Evolutionary conservation across 441 rosid genomes (phyloP).

Genomic region (Viola pubescens): DNA sequence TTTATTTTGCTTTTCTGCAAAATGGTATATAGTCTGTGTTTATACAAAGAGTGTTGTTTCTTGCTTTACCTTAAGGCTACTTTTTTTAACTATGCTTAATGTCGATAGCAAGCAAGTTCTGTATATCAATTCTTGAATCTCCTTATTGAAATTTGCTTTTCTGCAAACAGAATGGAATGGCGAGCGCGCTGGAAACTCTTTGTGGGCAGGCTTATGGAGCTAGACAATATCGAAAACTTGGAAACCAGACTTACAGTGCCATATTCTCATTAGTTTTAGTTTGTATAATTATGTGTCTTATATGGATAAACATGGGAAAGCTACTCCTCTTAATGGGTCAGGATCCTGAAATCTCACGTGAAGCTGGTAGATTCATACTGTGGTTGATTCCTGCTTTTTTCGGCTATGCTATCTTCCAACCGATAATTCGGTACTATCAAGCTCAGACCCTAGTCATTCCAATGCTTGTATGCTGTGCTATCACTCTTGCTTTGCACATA

Average conservation of each 20-base stretch:
- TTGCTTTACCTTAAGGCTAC: no score
- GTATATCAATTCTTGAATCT: no score
- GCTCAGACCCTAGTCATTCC: slow-evolving; percentile 60
- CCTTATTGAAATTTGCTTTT: no score
- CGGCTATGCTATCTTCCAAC: slow-evolving; percentile 53
- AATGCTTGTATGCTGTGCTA: slow-evolving; percentile 44
- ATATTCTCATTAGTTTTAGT: slow-evolving; percentile 39
- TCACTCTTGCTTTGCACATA: slow-evolving; percentile 43
- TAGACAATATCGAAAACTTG: slow-evolving; percentile 45
- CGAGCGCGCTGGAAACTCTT: slow-evolving; percentile 31
- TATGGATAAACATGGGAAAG: slow-evolving; percentile 60
- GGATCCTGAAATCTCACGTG: slow-evolving; percentile 52
- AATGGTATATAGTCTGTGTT: no score
- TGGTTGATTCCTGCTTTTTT: slow-evolving; percentile 66
- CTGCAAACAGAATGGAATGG: no score
- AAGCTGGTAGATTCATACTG: slow-evolving; percentile 50
- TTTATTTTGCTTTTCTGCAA: no score
- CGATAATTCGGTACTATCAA: slow-evolving; percentile 50
- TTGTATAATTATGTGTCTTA: slow-evolving; percentile 40
- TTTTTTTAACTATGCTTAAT: no score
- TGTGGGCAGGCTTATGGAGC: slow-evolving; percentile 89
- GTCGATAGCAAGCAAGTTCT: no score
- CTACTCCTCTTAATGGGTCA: slow-evolving; percentile 51
- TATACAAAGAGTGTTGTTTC: no score
- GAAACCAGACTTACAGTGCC: slow-evolving; percentile 53